Evolutionary conservation across 2,329 filamentous ascomycete species (phyloP).

Genomic region (Coniosporium tulheliwenetii): DNA sequence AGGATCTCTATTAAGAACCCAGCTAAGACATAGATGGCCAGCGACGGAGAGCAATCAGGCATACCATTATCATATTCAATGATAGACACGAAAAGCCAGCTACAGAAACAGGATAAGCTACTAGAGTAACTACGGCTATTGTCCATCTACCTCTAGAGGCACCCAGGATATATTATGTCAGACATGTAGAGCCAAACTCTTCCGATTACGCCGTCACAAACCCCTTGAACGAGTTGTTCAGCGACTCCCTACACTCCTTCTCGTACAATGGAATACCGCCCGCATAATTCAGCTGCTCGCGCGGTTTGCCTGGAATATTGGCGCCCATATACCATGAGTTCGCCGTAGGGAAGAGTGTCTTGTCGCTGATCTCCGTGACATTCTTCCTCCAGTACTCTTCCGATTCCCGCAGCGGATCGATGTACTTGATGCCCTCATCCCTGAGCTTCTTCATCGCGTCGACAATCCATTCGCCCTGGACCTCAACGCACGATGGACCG

Average conservation of each 20-base stretch:
- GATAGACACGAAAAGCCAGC: too few relatives aligned
- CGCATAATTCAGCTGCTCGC: conserved; percentile 28
- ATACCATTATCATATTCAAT: too few relatives aligned
- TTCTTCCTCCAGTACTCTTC: conserved; percentile 24
- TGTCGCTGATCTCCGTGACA: conserved; percentile 23
- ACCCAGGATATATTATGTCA: neutral
- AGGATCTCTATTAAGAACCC: neutral
- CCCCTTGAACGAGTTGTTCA: conserved; percentile 12
- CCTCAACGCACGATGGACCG: conserved; percentile 27
- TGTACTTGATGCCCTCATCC: conserved; percentile 20
- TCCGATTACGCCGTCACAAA: neutral
- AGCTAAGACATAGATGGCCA: neutral
- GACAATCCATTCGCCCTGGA: conserved; percentile 29
- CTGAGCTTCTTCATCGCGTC: conserved; percentile 23
- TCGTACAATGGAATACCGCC: conserved; percentile 25
- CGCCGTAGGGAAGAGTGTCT: conserved; percentile 24
- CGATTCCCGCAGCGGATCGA: conserved; percentile 24
- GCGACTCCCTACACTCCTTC: conserved; percentile 19
- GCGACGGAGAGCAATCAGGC: too few relatives aligned
- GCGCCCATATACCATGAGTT: conserved; percentile 28
- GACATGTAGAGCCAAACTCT: neutral
- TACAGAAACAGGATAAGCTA: too few relatives aligned
- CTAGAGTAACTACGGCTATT: neutral
- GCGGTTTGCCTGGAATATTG: conserved; percentile 29
- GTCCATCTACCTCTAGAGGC: neutral